Conservation (phyloP, 2,329 filamentous ascomycete genomes). For the Pseudopithomyces chartarum region DNA sequence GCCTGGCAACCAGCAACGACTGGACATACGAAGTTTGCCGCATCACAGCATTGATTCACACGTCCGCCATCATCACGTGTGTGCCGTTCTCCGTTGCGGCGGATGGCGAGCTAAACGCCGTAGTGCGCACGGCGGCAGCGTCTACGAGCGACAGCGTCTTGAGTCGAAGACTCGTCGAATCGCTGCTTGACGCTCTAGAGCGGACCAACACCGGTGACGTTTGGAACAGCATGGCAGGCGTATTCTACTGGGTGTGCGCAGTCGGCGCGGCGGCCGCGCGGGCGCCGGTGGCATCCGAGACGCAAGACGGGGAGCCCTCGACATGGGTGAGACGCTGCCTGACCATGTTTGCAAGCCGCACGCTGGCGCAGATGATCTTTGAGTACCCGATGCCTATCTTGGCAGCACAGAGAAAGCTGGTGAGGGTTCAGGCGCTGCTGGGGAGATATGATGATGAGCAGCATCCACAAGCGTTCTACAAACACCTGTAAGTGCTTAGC, state of each 20-base stretch:
- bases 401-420: conserved; percentile 28
- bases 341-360: conserved; percentile 33
- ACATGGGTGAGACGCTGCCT: conserved; percentile 34
- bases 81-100: conserved; percentile 36
- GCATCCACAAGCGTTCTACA: conserved; percentile 2
- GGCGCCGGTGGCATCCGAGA: conserved; percentile 10
- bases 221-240: conserved; percentile 40
- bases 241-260: conserved; percentile 40
- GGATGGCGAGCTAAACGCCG: conserved; percentile 18
- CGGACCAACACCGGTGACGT: conserved; percentile 29
- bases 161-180: conserved; percentile 22
- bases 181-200: conserved; percentile 27
- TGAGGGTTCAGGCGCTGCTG: conserved; percentile 35
- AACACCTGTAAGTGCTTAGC: background rate
- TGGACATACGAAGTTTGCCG: conserved; percentile 44
- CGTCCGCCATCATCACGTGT: conserved; percentile 31
- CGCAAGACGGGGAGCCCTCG: conserved; percentile 18
- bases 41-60: conserved; percentile 39
- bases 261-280: conserved; percentile 40
- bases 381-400: conserved; percentile 32
- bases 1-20: conserved; percentile 26
- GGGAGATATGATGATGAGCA: conserved; percentile 10
- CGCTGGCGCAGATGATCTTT: conserved; percentile 32
- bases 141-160: conserved; percentile 3
- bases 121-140: conserved; percentile 12